Evolutionary conservation across 495 filamentous ascomycete genomes (phyloP).

Genomic region (Beverwykella pulmonaria): DNA sequence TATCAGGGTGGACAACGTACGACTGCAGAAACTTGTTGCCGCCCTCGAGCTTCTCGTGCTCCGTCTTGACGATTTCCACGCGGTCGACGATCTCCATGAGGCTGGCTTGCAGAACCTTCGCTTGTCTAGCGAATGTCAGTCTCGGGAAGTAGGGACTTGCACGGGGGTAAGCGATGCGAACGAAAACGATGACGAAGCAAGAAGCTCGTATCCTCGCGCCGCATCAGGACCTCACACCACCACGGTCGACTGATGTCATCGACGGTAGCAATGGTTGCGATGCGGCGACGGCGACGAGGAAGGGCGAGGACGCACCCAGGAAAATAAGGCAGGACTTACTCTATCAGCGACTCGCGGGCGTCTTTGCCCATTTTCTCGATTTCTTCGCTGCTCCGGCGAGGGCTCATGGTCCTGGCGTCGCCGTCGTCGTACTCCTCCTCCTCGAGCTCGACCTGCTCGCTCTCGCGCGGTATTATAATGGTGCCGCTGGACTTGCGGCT

Average conservation of each 20-base stretch:
- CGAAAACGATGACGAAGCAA: background rate
- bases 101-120: slow-evolving; percentile 81
- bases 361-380: slow-evolving; percentile 81
- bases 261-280: background rate
- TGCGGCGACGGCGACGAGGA: background rate
- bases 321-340: slow-evolving; percentile 53
- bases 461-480: slow-evolving; percentile 77
- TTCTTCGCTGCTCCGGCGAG: slow-evolving; percentile 84
- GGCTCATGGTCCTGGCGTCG: slow-evolving; percentile 94
- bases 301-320: background rate
- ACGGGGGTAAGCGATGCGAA: background rate
- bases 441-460: slow-evolving; percentile 65
- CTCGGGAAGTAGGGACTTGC: background rate
- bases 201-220: background rate
- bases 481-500: slow-evolving; percentile 77
- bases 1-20: slow-evolving; percentile 38
- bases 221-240: background rate
- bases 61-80: slow-evolving; percentile 89
- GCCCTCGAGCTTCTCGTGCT: slow-evolving; percentile 91
- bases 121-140: slow-evolving; percentile 63
- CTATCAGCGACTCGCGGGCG: slow-evolving; percentile 67
- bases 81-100: slow-evolving; percentile 85
- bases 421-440: slow-evolving; percentile 73
- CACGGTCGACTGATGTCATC: slow-evolving; percentile 16
- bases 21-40: slow-evolving; percentile 91